A percentile compares a stretch with the other conserved stretches of the same genome.
phyloP scores from a whole-genome alignment of 169 alveolate genomes.

The Plasmodium fragile region DNA sequence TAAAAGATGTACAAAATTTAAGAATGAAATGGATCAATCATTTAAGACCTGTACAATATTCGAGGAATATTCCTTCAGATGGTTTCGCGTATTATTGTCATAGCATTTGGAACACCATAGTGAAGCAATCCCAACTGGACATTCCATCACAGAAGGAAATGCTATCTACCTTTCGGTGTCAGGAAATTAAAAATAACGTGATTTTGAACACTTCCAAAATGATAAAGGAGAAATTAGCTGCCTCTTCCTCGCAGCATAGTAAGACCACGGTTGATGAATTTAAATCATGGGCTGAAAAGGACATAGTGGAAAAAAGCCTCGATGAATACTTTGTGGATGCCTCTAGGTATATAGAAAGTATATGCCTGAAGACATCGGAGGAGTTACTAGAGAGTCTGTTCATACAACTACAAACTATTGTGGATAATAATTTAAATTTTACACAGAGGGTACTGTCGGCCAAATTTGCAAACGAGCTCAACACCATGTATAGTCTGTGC shows the following conservation, averaged over 20 bases:
- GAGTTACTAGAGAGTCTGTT: conserved; percentile 64
- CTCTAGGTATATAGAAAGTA: conserved; percentile 80
- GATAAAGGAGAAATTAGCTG: conserved; percentile 58
- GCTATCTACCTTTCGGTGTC: conserved; percentile 89
- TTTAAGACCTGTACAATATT: conserved; percentile 85
- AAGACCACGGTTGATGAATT: conserved; percentile 62
- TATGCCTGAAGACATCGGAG: conserved; percentile 75
- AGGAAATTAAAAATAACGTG: conserved; percentile 85
- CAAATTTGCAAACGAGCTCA: conserved; percentile 76
- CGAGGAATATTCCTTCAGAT: conserved; percentile 90
- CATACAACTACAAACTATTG: conserved; percentile 78
- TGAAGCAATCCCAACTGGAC: conserved; percentile 89
- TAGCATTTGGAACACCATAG: conserved; percentile 85
- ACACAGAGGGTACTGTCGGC: conserved; percentile 70
- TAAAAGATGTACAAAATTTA: conserved; percentile 79
- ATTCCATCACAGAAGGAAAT: conserved; percentile 91
- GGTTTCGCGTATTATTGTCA: conserved; percentile 88
- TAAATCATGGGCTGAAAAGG: conserved; percentile 75
- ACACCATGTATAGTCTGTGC: conserved; percentile 74
- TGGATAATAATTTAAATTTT: conserved; percentile 78
- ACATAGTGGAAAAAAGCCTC: conserved; percentile 70
- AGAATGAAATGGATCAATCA: conserved; percentile 79
- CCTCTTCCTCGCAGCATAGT: conserved; percentile 19
- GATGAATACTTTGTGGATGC: conserved; percentile 80
- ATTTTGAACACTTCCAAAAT: conserved; percentile 48